phyloP scores from a whole-genome alignment of 495 filamentous ascomycete genomes.

The Cudoniella acicularis region DNA sequence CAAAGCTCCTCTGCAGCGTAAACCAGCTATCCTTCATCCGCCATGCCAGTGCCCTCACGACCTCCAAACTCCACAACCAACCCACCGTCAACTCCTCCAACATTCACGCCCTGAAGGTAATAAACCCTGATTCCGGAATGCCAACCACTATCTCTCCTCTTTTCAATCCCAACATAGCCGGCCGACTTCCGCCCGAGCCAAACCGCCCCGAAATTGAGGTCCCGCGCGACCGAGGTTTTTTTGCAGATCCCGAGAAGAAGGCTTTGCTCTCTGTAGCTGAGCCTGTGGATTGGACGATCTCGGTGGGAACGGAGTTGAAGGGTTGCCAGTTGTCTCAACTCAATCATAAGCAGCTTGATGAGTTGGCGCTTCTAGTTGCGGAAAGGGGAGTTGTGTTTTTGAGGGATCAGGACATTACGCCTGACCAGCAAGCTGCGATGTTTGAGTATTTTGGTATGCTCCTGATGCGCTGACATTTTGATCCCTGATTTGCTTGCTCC shows the following conservation, averaged over 20 bases:
- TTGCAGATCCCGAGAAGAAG: constrained; percentile 50
- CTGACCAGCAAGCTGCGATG: constrained; percentile 44
- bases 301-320: constrained; percentile 38
- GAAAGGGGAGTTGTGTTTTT: constrained; percentile 49
- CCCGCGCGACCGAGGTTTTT: constrained; percentile 45
- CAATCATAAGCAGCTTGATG: constrained; percentile 37
- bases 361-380: constrained; percentile 42
- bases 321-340: constrained; percentile 44
- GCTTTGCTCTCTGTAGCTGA: constrained; percentile 44
- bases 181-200: constrained; percentile 42
- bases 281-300: constrained; percentile 41
- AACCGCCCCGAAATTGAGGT: constrained; percentile 36
- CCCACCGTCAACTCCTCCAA: too few species aligned
- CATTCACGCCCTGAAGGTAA: too few species aligned
- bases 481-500: too few species aligned
- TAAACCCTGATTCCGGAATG: constrained; percentile 18
- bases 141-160: constrained; percentile 12
- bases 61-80: too few species aligned
- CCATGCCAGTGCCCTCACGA: too few species aligned
- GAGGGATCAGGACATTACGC: constrained; percentile 47
- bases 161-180: constrained; percentile 37
- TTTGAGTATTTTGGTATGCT: constrained; percentile 51
- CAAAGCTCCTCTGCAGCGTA: too few species aligned
- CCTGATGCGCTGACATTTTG: too few species aligned
- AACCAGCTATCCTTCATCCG: too few species aligned